Conservation (phyloP, 2,329 filamentous ascomycete genomes). For the Penicillium sp. region DNA sequence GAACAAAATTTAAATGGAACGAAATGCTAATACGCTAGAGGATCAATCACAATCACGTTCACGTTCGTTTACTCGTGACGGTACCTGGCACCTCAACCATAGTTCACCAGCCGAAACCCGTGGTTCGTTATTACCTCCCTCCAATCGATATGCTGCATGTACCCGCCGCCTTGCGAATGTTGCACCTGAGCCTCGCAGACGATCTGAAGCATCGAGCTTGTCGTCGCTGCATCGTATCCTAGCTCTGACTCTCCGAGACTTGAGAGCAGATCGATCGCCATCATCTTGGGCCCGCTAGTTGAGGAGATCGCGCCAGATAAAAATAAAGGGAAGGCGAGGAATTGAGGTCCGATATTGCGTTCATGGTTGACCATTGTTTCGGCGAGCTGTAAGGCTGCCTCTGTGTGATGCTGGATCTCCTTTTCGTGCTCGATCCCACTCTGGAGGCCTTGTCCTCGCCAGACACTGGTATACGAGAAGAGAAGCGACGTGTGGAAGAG, state of each 20-base stretch:
- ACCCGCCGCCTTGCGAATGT: constrained; percentile 44
- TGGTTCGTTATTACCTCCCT: constrained; percentile 52
- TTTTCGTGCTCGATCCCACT: constrained; percentile 41
- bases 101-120: constrained; percentile 56
- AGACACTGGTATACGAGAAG: constrained; percentile 61
- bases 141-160: constrained; percentile 57
- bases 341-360: constrained; percentile 49
- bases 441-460: constrained; percentile 52
- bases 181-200: constrained; percentile 56
- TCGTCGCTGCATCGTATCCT: constrained; percentile 53
- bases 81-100: constrained; percentile 43
- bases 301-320: constrained; percentile 55
- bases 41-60: neutral
- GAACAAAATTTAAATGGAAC: neutral
- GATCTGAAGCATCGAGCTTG: constrained; percentile 51
- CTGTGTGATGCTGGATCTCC: constrained; percentile 52
- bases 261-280: constrained; percentile 56
- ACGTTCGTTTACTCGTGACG: neutral
- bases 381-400: constrained; percentile 52
- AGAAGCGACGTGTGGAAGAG: constrained; percentile 57
- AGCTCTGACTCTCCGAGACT: constrained; percentile 54
- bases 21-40: neutral
- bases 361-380: constrained; percentile 43
- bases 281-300: constrained; percentile 49
- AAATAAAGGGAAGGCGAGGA: constrained; percentile 60